Evolutionary conservation across 83 land plant species (phyloP).

Genomic region (Diphasiastrum complanatum): DNA sequence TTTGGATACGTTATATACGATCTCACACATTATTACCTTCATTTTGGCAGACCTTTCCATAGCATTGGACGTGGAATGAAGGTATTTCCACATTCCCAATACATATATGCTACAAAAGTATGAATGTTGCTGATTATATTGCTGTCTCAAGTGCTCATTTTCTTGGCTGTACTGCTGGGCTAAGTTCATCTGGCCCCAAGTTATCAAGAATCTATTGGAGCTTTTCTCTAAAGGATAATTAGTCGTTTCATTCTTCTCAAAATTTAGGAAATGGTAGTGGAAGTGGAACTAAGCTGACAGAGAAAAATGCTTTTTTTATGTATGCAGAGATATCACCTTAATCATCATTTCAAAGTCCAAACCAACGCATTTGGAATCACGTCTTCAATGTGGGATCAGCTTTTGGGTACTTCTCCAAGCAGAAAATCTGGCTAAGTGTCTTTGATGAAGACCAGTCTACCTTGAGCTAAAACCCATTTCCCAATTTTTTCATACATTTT

Average conservation of each 20-base stretch:
- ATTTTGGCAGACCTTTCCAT: slow-evolving; percentile 70
- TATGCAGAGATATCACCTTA: slow-evolving; percentile 77
- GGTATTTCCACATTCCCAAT: slow-evolving; percentile 32
- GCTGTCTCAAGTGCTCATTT: too few species aligned
- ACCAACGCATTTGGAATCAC: slow-evolving; percentile 76
- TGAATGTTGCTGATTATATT: too few species aligned
- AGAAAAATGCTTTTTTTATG: not conserved
- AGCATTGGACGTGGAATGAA: slow-evolving; percentile 44
- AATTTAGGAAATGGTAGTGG: not conserved
- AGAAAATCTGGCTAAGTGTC: too few species aligned
- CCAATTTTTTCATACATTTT: too few species aligned
- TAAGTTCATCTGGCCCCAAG: too few species aligned
- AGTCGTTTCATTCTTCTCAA: too few species aligned
- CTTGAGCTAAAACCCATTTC: too few species aligned
- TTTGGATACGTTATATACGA: slow-evolving; percentile 92
- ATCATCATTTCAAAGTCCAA: slow-evolving; percentile 76
- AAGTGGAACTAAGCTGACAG: not conserved
- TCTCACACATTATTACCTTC: slow-evolving; percentile 82
- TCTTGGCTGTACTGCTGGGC: too few species aligned
- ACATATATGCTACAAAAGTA: not conserved
- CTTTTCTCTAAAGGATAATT: too few species aligned
- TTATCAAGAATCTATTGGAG: too few species aligned
- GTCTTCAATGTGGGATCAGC: slow-evolving; percentile 74
- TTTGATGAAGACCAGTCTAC: too few species aligned
- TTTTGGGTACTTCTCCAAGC: slow-evolving; percentile 84